Percentiles rank a stretch among this genome's conserved stretches.
These are phyloP conservation scores for Alternaria alternata DNA, from an alignment of 2,329 filamentous ascomycete genomes.

Conservation along the genomic window DNA sequence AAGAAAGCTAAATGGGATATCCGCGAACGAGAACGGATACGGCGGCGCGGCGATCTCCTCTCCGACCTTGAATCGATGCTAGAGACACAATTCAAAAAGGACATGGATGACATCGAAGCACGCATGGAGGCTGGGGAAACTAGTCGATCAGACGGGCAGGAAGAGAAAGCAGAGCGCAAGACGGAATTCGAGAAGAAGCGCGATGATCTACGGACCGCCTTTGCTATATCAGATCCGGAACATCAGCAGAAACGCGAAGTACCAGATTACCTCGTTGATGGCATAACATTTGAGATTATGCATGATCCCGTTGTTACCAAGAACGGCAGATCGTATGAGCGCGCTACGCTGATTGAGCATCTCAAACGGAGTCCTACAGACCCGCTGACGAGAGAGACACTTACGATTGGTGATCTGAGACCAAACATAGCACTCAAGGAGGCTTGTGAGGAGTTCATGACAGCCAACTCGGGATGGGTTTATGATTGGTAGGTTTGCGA, in stretches of 20 bases:
- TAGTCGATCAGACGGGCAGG: conserved; percentile 54
- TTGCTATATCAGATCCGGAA: conserved; percentile 57
- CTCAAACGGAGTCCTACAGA: conserved; percentile 78
- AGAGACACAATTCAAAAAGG: conserved; percentile 44
- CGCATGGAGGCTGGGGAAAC: conserved; percentile 47
- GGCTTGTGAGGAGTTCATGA: conserved; percentile 84
- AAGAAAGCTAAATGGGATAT: conserved; percentile 89
- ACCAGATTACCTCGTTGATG: conserved; percentile 79
- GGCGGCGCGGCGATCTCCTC: conserved; percentile 67
- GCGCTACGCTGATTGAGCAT: conserved; percentile 84
- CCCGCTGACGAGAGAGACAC: conserved; percentile 81
- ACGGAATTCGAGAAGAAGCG: conserved; percentile 52
- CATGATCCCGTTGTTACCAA: conserved; percentile 76
- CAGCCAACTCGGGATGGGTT: conserved; percentile 83
- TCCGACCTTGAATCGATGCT: conserved; percentile 62
- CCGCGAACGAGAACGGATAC: conserved; percentile 68
- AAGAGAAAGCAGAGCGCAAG: conserved; percentile 59
- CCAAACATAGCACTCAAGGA: conserved; percentile 83
- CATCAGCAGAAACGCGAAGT: conserved; percentile 62
- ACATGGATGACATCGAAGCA: conserved; percentile 52
- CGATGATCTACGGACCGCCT: conserved; percentile 55
- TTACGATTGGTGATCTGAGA: conserved; percentile 73
- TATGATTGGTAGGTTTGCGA: conserved; percentile 75
- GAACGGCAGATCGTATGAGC: conserved; percentile 89
- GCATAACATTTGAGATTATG: conserved; percentile 78